phyloP scores from a whole-genome alignment of 1,139 yeast species.

The Sugiyamaella xylanicola region DNA sequence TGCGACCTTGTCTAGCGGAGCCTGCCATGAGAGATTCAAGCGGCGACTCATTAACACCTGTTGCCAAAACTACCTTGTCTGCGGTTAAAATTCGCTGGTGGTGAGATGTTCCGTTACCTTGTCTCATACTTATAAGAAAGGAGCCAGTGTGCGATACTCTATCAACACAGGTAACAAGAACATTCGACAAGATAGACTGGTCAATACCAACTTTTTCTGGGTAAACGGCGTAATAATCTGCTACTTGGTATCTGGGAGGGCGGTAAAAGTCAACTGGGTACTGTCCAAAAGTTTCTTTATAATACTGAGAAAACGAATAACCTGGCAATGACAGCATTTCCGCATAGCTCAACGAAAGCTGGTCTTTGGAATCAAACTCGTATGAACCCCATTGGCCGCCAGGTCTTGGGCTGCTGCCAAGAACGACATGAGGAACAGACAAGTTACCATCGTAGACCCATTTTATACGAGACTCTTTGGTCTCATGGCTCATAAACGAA shows the following conservation, averaged over 20 bases:
- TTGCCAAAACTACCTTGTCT: constrained; percentile 37
- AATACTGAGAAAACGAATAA: constrained; percentile 37
- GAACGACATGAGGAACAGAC: constrained; percentile 32
- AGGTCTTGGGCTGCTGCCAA: constrained; percentile 35
- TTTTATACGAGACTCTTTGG: constrained; percentile 34
- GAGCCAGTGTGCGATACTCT: constrained; percentile 5
- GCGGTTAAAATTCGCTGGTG: constrained; percentile 19
- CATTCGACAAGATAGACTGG: constrained; percentile 18
- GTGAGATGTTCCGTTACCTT: neutral
- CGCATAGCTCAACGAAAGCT: constrained; percentile 39
- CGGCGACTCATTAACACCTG: constrained; percentile 40
- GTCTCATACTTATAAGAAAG: constrained; percentile 10
- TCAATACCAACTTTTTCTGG: constrained; percentile 34
- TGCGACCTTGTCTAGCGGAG: neutral
- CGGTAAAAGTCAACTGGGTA: constrained; percentile 34
- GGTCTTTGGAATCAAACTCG: constrained; percentile 29
- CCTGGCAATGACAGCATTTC: constrained; percentile 44
- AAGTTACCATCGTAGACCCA: constrained; percentile 30
- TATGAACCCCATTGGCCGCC: constrained; percentile 44
- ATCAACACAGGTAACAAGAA: constrained; percentile 29
- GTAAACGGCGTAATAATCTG: constrained; percentile 38
- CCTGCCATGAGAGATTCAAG: constrained; percentile 3
- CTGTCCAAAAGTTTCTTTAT: constrained; percentile 23
- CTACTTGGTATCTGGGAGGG: constrained; percentile 39
- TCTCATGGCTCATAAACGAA: constrained; percentile 30